Evolutionary conservation across 345 rosid genomes (phyloP), one percentile per base, ranked within the genome.

Genomic region (Heritiera littoralis): DNA sequence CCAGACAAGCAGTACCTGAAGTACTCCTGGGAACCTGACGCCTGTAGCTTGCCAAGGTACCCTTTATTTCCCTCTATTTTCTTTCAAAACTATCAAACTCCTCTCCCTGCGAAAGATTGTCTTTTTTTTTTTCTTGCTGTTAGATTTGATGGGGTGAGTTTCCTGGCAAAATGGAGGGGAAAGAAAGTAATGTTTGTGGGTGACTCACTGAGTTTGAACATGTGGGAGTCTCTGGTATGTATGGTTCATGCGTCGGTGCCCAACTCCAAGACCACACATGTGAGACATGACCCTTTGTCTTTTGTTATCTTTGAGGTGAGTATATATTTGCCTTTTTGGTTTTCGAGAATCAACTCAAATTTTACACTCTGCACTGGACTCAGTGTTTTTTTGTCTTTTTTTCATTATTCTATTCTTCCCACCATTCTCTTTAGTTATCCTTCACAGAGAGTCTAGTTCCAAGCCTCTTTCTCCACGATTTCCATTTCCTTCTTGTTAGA

Each of bases 141-240:
- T 71, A 95, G 98, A 88, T 95, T 93, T 67, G 84, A 92, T 75
- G 98, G 98, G 18, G 83, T 46, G 78, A 90, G 90, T 60, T 87
- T 95, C 76, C 66, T 93, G 83, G 81, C 61, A 76, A 93, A 83
- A 80, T 91, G 90, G 89, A 86, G 89, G 80, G 98, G 99, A 82
- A 93, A 92, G 78, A 92, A 90, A 85, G 86, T 95, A 70, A 95
- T 95, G 99, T 95, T 95, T 72, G 99, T 95, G 56, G 99, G 98
- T 54, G 98, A 95, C 93, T 93, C 99, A 80, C 89, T 95, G 96
- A 93, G 98, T 85, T 81, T 92, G 56, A 95, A 95, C 88, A 95
- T 95, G 99, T 95, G 97, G 96, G 97, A 95, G 84, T 95, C 99
- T 75, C 65, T 95, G 81, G 86, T 85, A 7, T 95, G 99, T 85